Percentiles rank a stretch among this genome's conserved stretches.
phyloP scores from a whole-genome alignment of 1,284 basidiomycete genomes.

The Fomitiporia mediterranea region DNA sequence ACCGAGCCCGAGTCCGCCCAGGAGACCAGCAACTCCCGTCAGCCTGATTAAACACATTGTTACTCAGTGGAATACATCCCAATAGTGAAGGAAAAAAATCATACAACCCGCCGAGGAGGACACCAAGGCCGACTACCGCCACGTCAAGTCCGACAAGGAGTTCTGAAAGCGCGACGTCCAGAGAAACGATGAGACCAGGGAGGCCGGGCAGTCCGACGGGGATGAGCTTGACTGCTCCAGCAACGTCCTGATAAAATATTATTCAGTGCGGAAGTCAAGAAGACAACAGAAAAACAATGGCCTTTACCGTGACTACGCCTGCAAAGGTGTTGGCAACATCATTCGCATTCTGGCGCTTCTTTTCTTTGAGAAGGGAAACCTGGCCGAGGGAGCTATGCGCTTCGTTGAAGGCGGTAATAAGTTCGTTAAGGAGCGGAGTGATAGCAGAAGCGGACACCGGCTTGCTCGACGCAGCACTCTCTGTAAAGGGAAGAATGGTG shows the following conservation, averaged over 20 bases:
- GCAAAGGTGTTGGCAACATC: constrained; percentile 19
- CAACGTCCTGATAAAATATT: not conserved
- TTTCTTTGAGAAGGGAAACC: not conserved
- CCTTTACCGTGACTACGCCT: constrained; percentile 14
- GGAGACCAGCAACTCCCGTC: constrained; percentile 24
- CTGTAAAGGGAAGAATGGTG: not conserved
- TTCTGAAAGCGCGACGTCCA: constrained; percentile 21
- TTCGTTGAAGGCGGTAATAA: constrained; percentile 16
- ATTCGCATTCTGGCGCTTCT: constrained; percentile 20
- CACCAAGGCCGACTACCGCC: constrained; percentile 20
- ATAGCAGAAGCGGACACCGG: constrained; percentile 6
- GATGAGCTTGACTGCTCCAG: not conserved
- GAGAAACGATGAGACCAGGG: constrained; percentile 16
- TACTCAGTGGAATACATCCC: not conserved
- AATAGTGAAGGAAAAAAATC: constrained; percentile 11
- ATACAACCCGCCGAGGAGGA: constrained; percentile 25
- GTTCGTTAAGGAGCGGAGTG: constrained; percentile 15
- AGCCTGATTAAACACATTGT: constrained; percentile 19
- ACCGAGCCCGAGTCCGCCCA: constrained; percentile 25
- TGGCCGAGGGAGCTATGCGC: constrained; percentile 8
- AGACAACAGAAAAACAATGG: not conserved
- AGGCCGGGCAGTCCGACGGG: constrained; percentile 15
- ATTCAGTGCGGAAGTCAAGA: not conserved
- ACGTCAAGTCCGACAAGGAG: constrained; percentile 20
- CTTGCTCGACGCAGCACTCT: not conserved